A percentile compares a stretch with the other conserved stretches of the same genome.
Conservation (phyloP, 345 rosid species). For the Gossypium thurberi region DNA sequence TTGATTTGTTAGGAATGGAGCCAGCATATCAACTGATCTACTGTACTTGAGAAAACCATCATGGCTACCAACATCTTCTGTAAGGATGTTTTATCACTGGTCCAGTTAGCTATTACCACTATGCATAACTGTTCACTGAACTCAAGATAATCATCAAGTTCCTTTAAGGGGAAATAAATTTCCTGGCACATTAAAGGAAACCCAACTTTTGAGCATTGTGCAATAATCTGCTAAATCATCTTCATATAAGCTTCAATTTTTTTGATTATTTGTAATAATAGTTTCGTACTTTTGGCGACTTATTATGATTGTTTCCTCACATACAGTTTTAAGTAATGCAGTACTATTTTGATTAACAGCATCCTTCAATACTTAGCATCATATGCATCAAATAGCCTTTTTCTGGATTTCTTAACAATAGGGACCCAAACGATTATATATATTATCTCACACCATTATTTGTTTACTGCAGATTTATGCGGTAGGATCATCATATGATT, state of each 20-base stretch:
- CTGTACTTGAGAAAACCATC: conserved; percentile 63
- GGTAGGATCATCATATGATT: conserved; percentile 63
- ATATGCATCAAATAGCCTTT: not conserved
- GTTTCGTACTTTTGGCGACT: not conserved
- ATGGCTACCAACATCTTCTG: conserved; percentile 80
- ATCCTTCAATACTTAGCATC: not conserved
- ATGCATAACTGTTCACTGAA: not conserved
- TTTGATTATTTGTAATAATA: not conserved
- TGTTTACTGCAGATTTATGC: conserved; percentile 54
- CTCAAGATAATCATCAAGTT: not conserved
- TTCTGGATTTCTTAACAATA: not conserved
- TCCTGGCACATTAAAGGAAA: not conserved
- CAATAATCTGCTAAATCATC: not conserved
- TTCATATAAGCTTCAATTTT: not conserved
- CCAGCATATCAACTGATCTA: conserved; percentile 30
- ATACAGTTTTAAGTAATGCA: not conserved
- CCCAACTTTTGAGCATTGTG: not conserved
- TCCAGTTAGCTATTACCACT: not conserved
- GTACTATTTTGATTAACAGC: not conserved
- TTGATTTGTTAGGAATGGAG: conserved; percentile 44
- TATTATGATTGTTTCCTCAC: not conserved
- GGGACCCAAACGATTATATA: not conserved
- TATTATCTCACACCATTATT: not conserved
- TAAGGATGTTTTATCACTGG: conserved; percentile 26
- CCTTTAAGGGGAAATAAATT: not conserved